phyloP scores from a whole-genome alignment of 768 basidiomycete species.

The Brasilioporus rufonigricans region DNA sequence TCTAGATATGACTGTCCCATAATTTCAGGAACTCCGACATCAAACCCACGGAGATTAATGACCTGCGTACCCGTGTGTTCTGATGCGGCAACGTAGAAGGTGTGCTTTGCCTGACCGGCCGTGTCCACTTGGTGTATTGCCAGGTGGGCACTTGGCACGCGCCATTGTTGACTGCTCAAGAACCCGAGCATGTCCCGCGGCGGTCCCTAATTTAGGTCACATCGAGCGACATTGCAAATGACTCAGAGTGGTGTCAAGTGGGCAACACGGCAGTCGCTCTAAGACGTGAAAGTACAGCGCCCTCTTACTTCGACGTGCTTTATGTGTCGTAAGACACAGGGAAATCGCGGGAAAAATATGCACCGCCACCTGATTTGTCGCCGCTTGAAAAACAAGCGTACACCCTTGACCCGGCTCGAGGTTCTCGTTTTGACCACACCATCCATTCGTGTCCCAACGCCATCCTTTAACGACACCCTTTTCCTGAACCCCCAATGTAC shows the following conservation, averaged over 20 bases:
- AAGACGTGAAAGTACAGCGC: background rate
- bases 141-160: too few species aligned
- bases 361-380: conserved; percentile 30
- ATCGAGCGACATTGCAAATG: background rate
- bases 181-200: too few species aligned
- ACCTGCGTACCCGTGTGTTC: too few species aligned
- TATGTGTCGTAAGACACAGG: conserved; percentile 9
- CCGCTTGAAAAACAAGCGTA: conserved; percentile 38
- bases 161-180: background rate
- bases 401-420: conserved; percentile 37
- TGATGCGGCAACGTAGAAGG: too few species aligned
- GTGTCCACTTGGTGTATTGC: too few species aligned
- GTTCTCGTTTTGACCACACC: conserved; percentile 36
- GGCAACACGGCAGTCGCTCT: background rate
- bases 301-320: background rate
- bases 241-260: background rate
- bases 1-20: too few species aligned
- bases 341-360: conserved; percentile 14
- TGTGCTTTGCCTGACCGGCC: too few species aligned
- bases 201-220: background rate
- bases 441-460: conserved; percentile 33
- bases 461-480: conserved; percentile 31
- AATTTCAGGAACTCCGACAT: too few species aligned
- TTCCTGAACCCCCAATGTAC: conserved; percentile 28
- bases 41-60: too few species aligned